These are phyloP conservation scores for Alternaria metachromatica DNA, from an alignment of 2,329 filamentous ascomycete species.

Conservation along the genomic window DNA sequence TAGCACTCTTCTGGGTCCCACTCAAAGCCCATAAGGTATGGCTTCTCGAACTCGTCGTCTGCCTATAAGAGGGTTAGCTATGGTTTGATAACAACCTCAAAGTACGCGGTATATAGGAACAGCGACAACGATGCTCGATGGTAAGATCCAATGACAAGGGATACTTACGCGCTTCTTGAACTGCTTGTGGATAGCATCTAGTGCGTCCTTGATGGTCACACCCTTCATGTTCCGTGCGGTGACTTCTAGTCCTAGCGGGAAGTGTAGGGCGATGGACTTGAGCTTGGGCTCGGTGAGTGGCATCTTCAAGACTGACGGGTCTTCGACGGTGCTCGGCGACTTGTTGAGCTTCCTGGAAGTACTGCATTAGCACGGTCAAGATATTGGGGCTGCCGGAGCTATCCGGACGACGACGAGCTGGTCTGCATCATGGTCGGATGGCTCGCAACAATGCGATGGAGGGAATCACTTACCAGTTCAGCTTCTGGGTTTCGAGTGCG, in stretches of 20 bases:
- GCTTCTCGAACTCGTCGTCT: conserved; percentile 87
- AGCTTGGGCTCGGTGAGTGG: conserved; percentile 79
- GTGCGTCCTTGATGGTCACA: conserved; percentile 94
- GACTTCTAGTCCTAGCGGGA: conserved; percentile 85
- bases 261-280: conserved; percentile 93
- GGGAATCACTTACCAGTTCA: conserved; percentile 74
- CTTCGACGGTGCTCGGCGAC: conserved; percentile 77
- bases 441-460: background rate
- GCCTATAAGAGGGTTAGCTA: conserved; percentile 55
- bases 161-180: conserved; percentile 90
- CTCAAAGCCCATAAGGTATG: conserved; percentile 92
- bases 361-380: conserved; percentile 22
- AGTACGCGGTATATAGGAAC: background rate
- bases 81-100: background rate
- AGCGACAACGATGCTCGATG: background rate
- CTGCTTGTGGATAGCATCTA: conserved; percentile 94
- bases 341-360: conserved; percentile 87
- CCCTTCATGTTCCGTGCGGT: conserved; percentile 90
- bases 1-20: conserved; percentile 95
- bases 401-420: conserved; percentile 14
- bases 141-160: background rate
- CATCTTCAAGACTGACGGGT: conserved; percentile 83
- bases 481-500: conserved; percentile 82
- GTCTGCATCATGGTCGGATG: background rate
- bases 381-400: conserved; percentile 5